These are phyloP conservation scores for Melocanna baccifera DNA, from an alignment of 176 grass and related monocot genomes.

Conservation along the genomic window DNA sequence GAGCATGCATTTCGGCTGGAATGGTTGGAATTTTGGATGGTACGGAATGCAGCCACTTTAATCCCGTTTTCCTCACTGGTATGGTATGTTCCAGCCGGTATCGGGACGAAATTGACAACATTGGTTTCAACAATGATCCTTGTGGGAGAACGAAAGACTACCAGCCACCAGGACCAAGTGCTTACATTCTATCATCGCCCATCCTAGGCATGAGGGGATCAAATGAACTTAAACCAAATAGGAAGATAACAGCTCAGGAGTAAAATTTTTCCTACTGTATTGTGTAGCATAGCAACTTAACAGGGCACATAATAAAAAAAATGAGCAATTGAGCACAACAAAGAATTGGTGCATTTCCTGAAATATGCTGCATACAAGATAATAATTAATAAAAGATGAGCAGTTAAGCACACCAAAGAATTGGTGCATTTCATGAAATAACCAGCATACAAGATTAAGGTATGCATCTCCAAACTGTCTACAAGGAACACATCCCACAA, in stretches of 20 bases:
- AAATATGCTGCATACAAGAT: background rate
- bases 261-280: background rate
- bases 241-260: background rate
- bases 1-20: too few species aligned
- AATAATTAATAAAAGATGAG: background rate
- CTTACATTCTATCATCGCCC: background rate
- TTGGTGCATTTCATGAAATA: background rate
- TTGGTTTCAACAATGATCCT: background rate
- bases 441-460: background rate
- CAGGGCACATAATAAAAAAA: background rate
- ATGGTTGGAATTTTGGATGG: too few species aligned
- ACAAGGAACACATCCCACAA: background rate
- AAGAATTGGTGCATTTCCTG: background rate
- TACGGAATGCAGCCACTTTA: too few species aligned
- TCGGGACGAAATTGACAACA: too few species aligned
- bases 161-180: background rate
- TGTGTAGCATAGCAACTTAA: background rate
- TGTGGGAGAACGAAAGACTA: background rate
- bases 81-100: too few species aligned
- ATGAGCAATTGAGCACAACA: background rate
- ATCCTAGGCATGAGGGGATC: background rate
- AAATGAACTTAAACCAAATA: background rate
- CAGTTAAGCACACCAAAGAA: background rate
- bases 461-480: background rate
- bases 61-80: too few species aligned